A percentile compares a stretch with the other conserved stretches of the same genome.
These are phyloP conservation scores for Pseudocercospora fijiensis DNA, from an alignment of 2,329 filamentous ascomycete species.

Conservation along the genomic window DNA sequence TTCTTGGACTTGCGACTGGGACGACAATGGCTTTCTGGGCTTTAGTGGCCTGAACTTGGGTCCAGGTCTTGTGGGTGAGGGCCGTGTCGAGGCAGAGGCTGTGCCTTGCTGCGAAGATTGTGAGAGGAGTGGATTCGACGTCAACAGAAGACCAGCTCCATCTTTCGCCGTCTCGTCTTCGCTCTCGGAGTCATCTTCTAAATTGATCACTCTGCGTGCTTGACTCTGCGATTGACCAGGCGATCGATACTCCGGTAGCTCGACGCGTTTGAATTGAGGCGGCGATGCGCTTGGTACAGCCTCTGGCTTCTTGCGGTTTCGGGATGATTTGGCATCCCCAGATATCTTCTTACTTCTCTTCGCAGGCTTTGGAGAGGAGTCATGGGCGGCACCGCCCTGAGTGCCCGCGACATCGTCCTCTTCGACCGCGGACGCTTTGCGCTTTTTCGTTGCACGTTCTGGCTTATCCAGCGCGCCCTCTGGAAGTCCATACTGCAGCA, in stretches of 20 bases:
- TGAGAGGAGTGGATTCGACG: neutral
- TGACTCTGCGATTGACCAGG: neutral
- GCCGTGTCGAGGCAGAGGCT: neutral
- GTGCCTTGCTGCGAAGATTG: neutral
- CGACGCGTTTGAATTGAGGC: conserved; percentile 10
- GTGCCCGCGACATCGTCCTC: conserved; percentile 47
- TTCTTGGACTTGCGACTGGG: neutral
- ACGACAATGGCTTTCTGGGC: neutral
- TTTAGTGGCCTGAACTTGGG: conserved; percentile 5
- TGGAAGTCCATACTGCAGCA: conserved; percentile 36
- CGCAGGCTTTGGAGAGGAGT: neutral
- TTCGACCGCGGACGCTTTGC: conserved; percentile 40
- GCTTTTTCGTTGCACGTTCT: conserved; percentile 5
- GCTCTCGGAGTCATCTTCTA: conserved; percentile 9
- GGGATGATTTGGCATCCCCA: neutral
- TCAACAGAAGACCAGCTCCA: neutral
- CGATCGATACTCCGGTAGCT: conserved; percentile 1
- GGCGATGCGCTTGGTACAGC: conserved; percentile 4
- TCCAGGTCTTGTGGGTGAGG: neutral
- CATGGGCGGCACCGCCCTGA: neutral
- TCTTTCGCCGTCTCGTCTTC: neutral
- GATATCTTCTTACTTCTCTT: conserved; percentile 1
- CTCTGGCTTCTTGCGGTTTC: conserved; percentile 1
- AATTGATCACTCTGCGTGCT: conserved; percentile 10
- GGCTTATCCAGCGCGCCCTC: conserved; percentile 18